Evolutionary conservation across 441 rosid genomes (phyloP).

Genomic region (Aleurites moluccanus): DNA sequence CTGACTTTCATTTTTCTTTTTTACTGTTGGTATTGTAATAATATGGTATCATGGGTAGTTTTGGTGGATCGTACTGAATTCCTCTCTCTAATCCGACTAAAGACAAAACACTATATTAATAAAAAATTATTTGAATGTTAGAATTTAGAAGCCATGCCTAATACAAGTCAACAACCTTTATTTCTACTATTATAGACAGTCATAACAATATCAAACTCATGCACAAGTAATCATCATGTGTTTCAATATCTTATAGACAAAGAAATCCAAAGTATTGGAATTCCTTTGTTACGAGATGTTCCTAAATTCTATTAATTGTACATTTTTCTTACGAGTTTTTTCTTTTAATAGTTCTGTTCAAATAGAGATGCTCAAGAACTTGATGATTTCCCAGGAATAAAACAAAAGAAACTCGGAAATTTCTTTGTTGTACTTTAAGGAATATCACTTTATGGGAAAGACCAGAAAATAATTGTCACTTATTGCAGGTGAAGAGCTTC

Average conservation of each 20-base stretch:
- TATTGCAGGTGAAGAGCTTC: background rate
- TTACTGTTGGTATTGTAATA: too few relatives aligned
- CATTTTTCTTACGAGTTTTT: too few relatives aligned
- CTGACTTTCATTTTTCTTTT: too few relatives aligned
- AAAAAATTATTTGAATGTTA: too few relatives aligned
- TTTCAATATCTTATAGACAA: background rate
- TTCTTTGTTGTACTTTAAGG: background rate
- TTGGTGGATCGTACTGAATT: too few relatives aligned
- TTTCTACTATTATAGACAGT: background rate
- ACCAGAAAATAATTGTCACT: background rate
- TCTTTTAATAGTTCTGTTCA: too few relatives aligned
- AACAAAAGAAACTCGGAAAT: background rate
- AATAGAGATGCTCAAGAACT: background rate
- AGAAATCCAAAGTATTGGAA: background rate
- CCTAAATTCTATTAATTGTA: too few relatives aligned
- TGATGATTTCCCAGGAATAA: background rate
- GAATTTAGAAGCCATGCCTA: background rate
- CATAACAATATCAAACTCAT: background rate
- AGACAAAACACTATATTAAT: too few relatives aligned
- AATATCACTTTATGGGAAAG: background rate
- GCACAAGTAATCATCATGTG: background rate
- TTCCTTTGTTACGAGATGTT: too few relatives aligned
- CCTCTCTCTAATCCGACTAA: too few relatives aligned
- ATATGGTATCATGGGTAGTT: too few relatives aligned
- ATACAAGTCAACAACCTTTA: background rate